phyloP scores from a whole-genome alignment of 2,329 filamentous ascomycete genomes.

The Pseudogymnoascus sp. region DNA sequence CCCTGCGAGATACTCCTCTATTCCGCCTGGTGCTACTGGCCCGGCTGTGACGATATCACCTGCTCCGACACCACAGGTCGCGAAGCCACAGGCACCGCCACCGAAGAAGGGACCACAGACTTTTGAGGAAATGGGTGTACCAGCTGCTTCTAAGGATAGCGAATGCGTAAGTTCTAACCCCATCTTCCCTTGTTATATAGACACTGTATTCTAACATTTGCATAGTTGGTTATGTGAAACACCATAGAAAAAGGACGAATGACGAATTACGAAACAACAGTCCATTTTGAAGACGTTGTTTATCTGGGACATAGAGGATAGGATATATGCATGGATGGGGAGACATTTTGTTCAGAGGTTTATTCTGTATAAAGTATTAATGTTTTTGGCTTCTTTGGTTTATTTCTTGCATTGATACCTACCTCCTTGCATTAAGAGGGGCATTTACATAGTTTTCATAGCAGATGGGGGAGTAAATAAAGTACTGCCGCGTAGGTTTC shows the following conservation, averaged over 20 bases:
- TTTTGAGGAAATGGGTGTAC: constrained; percentile 97
- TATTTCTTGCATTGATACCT: background rate
- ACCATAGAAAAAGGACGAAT: background rate
- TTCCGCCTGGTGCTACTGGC: background rate
- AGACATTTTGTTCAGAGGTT: background rate
- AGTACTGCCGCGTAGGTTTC: background rate
- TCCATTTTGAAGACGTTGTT: background rate
- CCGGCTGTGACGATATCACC: constrained; percentile 1
- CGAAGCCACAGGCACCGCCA: constrained; percentile 13
- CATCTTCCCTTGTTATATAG: too few relatives aligned
- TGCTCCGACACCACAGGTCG: background rate
- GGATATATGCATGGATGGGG: background rate
- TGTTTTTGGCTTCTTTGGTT: background rate
- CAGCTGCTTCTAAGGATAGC: constrained; percentile 69
- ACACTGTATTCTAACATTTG: constrained; percentile 8
- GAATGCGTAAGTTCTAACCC: constrained; percentile 63
- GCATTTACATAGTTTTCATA: background rate
- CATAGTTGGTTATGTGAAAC: constrained; percentile 25
- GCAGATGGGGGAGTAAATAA: background rate
- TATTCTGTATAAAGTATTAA: constrained; percentile 2
- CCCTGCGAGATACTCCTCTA: background rate
- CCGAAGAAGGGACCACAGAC: constrained; percentile 75
- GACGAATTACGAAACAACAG: background rate
- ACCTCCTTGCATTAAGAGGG: background rate
- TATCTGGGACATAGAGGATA: background rate